Percentiles rank a stretch among this genome's conserved stretches.
Evolutionary conservation across 108 stramenopile genomes (phyloP).

Genomic region (Cylindrotheca closterium): DNA sequence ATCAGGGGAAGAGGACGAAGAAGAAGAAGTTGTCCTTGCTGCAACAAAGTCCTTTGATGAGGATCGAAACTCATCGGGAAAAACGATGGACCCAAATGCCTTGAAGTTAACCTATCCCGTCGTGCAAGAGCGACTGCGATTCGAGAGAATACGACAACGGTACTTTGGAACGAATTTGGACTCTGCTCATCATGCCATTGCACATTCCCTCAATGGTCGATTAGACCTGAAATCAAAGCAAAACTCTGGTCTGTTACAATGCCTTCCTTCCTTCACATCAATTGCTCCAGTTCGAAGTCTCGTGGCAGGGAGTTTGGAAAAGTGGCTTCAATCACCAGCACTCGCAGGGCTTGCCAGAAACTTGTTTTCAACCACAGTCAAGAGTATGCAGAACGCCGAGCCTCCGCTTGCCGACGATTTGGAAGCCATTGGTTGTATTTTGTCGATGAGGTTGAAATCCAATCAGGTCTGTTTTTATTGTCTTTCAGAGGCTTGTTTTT

Average conservation of each 20-base stretch:
- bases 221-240: conserved; percentile 76
- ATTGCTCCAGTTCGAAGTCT: conserved; percentile 57
- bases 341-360: conserved; percentile 68
- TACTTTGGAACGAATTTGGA: conserved; percentile 55
- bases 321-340: conserved; percentile 83
- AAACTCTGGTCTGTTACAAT: conserved; percentile 64
- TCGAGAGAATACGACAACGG: conserved; percentile 46
- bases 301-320: conserved; percentile 55
- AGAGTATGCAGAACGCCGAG: conserved; percentile 45
- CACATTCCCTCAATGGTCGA: conserved; percentile 44
- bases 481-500: conserved; percentile 4
- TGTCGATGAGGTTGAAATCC: conserved; percentile 70
- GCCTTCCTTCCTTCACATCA: conserved; percentile 50
- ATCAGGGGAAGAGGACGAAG: conserved; percentile 53
- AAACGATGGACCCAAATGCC: neutral
- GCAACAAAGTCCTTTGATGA: conserved; percentile 11
- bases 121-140: conserved; percentile 30
- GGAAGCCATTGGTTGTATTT: conserved; percentile 54
- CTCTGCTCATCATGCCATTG: conserved; percentile 42
- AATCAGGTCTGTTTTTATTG: conserved; percentile 35
- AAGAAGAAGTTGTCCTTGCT: conserved; percentile 29
- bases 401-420: conserved; percentile 67
- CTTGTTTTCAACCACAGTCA: conserved; percentile 56
- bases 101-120: conserved; percentile 28
- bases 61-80: neutral